Base-by-base conservation (phyloP, 1,284 basidiomycete genomes). In the Leccinum proliferum region DNA sequence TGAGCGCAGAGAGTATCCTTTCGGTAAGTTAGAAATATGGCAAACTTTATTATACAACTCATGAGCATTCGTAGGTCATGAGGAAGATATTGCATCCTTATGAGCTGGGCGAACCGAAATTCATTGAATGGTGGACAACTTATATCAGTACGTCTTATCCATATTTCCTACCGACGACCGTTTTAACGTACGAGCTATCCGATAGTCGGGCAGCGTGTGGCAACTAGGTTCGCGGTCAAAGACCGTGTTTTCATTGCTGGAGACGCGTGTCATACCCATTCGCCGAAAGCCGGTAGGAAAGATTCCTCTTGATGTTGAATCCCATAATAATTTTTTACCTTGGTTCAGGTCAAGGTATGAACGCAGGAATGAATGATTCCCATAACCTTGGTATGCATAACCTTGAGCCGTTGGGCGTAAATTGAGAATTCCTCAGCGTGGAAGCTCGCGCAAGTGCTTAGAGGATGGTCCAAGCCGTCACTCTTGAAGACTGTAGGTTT, bases 351-450 rank as follows among this genome's bases (percentile, higher is more conserved):
- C 76, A 83, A 67, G 83, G 84, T 5, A 85, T 85, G 84, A 86
- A 87, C 67, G 83, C 83, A 34, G 53, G 88, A 67, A 92, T 93
- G 87, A 89, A 88, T 65, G 90, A 93, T 69, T 84, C 86, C 7
- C 90, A 90, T 68, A 92, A 92, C 68, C 79, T 93, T 15, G 37
- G 37, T 55, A 32, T 34, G 53, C n/a, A 34, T 34, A 55, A 9
- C 29, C 53, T 10, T 29, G 8, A 5, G 25, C 14, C 7, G 8
- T 21, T 57, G 34, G 14, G 5, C 21, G 4, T 57, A 15, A 25
- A 15, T 14, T 39, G 3, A 57, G 14, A 12, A 37, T 25, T 41
- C 2, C n/a, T 8, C 21, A 57, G 56, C 56, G 11, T 57, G 56
- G 56, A 57, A 57, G 56, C 56, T 57, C 15, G 56, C 35, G 21